Percentiles rank a stretch among this genome's conserved stretches.
These are phyloP conservation scores for Peziza echinospora DNA, from an alignment of 495 filamentous ascomycete genomes.

Conservation along the genomic window DNA sequence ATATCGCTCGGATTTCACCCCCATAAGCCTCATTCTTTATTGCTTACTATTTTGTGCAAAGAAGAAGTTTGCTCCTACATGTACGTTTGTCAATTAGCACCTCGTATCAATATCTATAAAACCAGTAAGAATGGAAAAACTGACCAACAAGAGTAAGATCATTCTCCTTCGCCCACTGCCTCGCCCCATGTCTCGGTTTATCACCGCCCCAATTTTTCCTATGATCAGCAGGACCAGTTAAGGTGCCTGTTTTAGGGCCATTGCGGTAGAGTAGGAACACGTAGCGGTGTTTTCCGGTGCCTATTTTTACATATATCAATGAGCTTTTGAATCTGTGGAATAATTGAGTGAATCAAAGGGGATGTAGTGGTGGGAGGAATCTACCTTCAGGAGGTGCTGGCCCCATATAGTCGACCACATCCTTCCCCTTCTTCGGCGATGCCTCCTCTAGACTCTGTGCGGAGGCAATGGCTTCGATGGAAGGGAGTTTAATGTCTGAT, in stretches of 20 bases:
- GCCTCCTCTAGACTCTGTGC: constrained; percentile 4
- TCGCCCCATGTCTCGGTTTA: constrained; percentile 32
- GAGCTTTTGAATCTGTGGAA: neutral
- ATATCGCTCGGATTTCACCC: too few species aligned
- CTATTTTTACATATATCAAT: too few species aligned
- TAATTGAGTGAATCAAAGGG: neutral
- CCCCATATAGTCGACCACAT: constrained; percentile 35
- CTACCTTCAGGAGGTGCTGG: constrained; percentile 34
- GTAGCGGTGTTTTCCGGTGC: constrained; percentile 48
- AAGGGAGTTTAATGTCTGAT: constrained; percentile 22
- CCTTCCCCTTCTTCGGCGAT: constrained; percentile 15
- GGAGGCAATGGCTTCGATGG: constrained; percentile 6
- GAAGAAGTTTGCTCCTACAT: constrained; percentile 40
- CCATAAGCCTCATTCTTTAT: too few species aligned
- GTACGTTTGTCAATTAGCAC: too few species aligned
- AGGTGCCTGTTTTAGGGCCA: constrained; percentile 20
- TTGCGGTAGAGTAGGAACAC: constrained; percentile 37
- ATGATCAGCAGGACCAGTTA: constrained; percentile 33
- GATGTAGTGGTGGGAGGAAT: too few species aligned
- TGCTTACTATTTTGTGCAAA: constrained; percentile 40
- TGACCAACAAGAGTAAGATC: constrained; percentile 38
- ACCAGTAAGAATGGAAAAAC: constrained; percentile 12
- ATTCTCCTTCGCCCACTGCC: constrained; percentile 40
- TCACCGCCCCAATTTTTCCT: constrained; percentile 43
- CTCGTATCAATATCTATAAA: constrained; percentile 7